Base-by-base conservation (phyloP, 352 stramenopile species). In the Phytophthora pini region DNA sequence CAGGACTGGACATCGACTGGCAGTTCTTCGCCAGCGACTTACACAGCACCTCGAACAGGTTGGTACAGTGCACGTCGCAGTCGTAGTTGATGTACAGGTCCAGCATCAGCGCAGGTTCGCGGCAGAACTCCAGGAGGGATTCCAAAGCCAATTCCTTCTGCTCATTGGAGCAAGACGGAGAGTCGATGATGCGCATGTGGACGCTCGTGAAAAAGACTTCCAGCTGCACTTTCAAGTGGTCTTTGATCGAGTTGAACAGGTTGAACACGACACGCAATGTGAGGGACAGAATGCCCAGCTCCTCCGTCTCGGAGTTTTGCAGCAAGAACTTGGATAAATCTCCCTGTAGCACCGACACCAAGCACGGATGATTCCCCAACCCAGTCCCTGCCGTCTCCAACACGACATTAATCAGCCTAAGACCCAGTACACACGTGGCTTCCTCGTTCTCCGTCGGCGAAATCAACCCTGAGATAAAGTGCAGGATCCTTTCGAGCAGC, bases 51-150 rank as follows among this genome's bases (percentile, higher is more conserved):
- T 99, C 97, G 72, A 99, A 99, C 7, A 99, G 84, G 70, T 99
- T 99, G 9, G 96, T 99, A 74, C 97, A 99, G 59, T 98, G 88
- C 26, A 99, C 94, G 67, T 99, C 97, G 71, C 97, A 99, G 77
- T 99, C 98, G 77, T 99, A 99, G 78, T 99, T 99, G 52, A 98
- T 94, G 75, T 99, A 99, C 10, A 99, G 70, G 70, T 99, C 97
- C 26, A 98, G 86, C 94, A 99, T 99, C 20, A 99, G 84, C 34
- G 90, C 92, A 5, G 97, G 97, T 68, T 99, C 97, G 31, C 97
- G 80, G 54, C 95, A 99, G 60, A 99, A 99, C 75, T 99, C 97
- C 3, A 99, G 77, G 26, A 99, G 72, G 24, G 84, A 98, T 79
- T 99, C 98, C 32, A 95, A 68, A 36, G 88, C 88, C 15, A 95